Evolutionary conservation across 129 eudicot species (phyloP).

Genomic region (Centella asiatica): DNA sequence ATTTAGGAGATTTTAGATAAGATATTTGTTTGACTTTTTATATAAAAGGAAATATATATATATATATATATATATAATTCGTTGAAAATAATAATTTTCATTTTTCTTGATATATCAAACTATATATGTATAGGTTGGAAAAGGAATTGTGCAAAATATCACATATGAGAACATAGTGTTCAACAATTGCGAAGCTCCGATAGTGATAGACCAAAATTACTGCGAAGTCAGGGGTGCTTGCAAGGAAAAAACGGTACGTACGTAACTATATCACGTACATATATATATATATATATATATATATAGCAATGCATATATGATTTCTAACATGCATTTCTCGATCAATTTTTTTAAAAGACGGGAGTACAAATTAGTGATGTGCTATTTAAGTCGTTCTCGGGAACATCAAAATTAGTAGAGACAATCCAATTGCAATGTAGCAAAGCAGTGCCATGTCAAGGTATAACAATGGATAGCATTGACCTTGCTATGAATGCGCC

Average conservation of each 20-base stretch:
- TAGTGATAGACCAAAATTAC: conserved; percentile 73
- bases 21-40: too few relatives aligned
- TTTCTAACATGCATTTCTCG: background rate
- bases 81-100: too few relatives aligned
- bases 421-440: conserved; percentile 61
- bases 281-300: background rate
- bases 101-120: too few relatives aligned
- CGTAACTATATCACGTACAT: background rate
- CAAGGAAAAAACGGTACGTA: conserved; percentile 22
- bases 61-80: background rate
- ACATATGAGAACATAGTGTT: conserved; percentile 41
- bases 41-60: too few relatives aligned
- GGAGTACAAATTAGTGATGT: conserved; percentile 62
- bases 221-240: conserved; percentile 34
- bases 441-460: conserved; percentile 40
- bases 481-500: conserved; percentile 20
- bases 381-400: conserved; percentile 34
- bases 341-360: conserved; percentile 27
- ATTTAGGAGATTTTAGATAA: too few relatives aligned
- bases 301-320: background rate
- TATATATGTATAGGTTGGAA: conserved; percentile 36
- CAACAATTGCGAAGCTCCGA: conserved; percentile 40
- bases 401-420: conserved; percentile 41
- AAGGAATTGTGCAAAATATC: conserved; percentile 42
- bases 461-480: conserved; percentile 32